Base-by-base conservation (phyloP, 1,284 basidiomycete species). In the Athelia psychrophila region DNA sequence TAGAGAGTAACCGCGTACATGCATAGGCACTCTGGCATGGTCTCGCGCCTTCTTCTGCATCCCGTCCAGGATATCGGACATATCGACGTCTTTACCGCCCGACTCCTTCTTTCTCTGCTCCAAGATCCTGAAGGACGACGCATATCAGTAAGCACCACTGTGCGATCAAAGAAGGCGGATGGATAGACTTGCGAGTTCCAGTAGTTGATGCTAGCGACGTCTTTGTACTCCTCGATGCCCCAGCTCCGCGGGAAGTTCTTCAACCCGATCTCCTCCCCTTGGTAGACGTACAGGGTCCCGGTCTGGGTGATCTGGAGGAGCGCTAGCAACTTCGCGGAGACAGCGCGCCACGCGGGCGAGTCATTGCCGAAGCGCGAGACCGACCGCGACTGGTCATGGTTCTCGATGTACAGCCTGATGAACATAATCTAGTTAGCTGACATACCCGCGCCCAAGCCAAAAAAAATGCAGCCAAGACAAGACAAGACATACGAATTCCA, bases 181-280 rank as follows among this genome's bases (percentile, higher is more conserved):
- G 6, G 13, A 30, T 30, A 30, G 27, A 42, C 38, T 38, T 47
- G 77, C 78, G 70, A 54, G 0, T 69, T 60, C 59, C 72, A 78
- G 52, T 71, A 81, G 58, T 84, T 85, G 54, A 74, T 69, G 2
- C 79, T 73, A 42, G 80, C 80, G 19, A 85, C 74, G 56, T 89
- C 88, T 61, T 83, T 83, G 64, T 85, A 90, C 55, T 89, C 86
- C 51, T 87, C 81, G 18, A 86, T 72, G 0, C 77, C 76, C 87
- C 88, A 90, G 3, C 69, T 65, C 27, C 70, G 61, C 6, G 88
- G 86, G 40, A 88, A 78, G 55, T 91, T 91, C 66, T 75, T 78
- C 68, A 86, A 73, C 0, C 81, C 88, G 1, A 91, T 76, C 60
- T 89, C 86, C 66, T 89, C 73, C 2, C 90, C 87, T 68, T 91